A percentile compares a stretch with the other conserved stretches of the same genome.
These are phyloP conservation scores for Margaritispora aquatica DNA, from an alignment of 495 filamentous ascomycete species.

Conservation along the genomic window DNA sequence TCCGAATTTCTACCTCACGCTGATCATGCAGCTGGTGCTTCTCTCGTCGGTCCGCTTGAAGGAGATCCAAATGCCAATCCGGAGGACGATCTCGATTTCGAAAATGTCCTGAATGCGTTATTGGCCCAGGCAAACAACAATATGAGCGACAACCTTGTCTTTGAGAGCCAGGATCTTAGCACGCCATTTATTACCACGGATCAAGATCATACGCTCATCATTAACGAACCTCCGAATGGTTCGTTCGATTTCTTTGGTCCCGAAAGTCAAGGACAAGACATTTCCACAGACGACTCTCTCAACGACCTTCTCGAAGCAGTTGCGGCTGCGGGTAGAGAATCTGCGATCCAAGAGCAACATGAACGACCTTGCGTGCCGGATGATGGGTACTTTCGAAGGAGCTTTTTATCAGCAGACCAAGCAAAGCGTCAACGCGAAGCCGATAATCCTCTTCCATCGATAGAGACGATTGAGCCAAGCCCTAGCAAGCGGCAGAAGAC, in stretches of 20 bases:
- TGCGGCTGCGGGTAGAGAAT: conserved; percentile 12
- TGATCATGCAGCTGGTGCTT: no score
- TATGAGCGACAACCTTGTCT: no score
- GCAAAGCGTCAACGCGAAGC: conserved; percentile 5
- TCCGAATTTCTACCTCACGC: no score
- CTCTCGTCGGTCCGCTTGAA: background rate
- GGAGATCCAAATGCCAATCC: background rate
- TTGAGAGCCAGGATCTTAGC: no score
- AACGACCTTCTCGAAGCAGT: conserved; percentile 19
- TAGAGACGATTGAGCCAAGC: background rate
- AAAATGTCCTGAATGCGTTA: no score
- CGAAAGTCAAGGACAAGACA: background rate
- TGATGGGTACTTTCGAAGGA: conserved; percentile 5
- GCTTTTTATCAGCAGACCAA: background rate
- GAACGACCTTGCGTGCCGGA: background rate
- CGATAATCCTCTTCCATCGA: background rate
- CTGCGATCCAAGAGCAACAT: background rate
- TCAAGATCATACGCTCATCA: no score
- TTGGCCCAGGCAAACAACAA: no score
- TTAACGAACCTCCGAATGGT: no score
- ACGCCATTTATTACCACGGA: no score
- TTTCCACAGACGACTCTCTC: conserved; percentile 15
- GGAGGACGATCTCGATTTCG: no score
- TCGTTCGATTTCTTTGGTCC: no score
- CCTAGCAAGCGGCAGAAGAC: conserved; percentile 1